Conservation (phyloP, 257 asterid genomes). For the Nicotiana paniculata region DNA sequence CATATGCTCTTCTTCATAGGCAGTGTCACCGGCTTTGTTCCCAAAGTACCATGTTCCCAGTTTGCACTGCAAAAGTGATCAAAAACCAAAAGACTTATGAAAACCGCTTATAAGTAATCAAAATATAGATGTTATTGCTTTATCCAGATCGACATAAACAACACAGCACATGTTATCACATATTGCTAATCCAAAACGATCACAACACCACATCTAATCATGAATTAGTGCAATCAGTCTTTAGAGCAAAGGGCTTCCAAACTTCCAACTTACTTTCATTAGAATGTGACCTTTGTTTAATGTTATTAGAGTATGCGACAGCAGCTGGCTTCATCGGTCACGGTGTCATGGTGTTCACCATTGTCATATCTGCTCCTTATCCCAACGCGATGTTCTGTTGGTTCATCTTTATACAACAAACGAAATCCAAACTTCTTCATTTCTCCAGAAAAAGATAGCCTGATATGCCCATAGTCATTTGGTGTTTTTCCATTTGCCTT, state of each 20-base stretch:
- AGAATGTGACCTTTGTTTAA: too few species aligned
- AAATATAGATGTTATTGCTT: background rate
- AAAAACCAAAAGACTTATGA: background rate
- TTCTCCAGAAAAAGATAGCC: background rate
- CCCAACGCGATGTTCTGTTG: background rate
- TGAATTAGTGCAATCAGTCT: background rate
- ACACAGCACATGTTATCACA: background rate
- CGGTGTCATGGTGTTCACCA: background rate
- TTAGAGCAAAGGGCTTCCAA: background rate
- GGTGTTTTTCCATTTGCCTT: background rate
- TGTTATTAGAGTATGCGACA: too few species aligned
- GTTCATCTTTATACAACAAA: background rate
- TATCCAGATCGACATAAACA: background rate
- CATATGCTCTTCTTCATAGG: slow-evolving; percentile 70
- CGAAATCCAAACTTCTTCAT: background rate
- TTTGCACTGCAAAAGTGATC: slow-evolving; percentile 29
- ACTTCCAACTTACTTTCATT: too few species aligned
- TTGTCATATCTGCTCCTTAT: background rate
- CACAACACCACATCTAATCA: background rate
- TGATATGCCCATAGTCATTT: background rate
- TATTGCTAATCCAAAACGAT: background rate
- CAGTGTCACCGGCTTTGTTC: slow-evolving; percentile 44
- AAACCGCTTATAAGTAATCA: background rate
- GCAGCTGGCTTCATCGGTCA: background rate
- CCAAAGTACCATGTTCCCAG: slow-evolving; percentile 70